A percentile compares a stretch with the other conserved stretches of the same genome.
These are phyloP conservation scores for Globisporangium iwayamae DNA, from an alignment of 352 stramenopile species.

Conservation along the genomic window DNA sequence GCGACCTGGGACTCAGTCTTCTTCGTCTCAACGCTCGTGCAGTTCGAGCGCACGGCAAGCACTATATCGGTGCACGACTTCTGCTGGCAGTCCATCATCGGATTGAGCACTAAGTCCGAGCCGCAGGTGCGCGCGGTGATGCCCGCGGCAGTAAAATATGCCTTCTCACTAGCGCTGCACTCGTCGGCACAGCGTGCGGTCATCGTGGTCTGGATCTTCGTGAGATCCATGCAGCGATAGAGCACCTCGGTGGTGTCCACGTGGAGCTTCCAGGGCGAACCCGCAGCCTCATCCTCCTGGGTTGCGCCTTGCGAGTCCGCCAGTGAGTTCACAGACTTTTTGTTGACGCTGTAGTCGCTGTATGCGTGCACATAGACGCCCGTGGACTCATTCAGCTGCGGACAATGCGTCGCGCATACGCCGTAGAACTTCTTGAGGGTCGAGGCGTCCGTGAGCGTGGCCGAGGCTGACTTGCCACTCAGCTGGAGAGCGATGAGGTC, in stretches of 20 bases:
- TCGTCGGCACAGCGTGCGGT: slow-evolving; percentile 60
- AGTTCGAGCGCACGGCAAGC: slow-evolving; percentile 34
- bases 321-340: slow-evolving; percentile 34
- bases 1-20: slow-evolving; percentile 41
- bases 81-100: slow-evolving; percentile 48
- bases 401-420: slow-evolving; percentile 46
- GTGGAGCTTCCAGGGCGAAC: slow-evolving; percentile 57
- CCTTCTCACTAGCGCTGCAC: slow-evolving; percentile 41
- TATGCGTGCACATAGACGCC: slow-evolving; percentile 62
- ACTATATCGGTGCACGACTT: slow-evolving; percentile 45
- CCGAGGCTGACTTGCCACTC: slow-evolving; percentile 8
- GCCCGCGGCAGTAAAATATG: slow-evolving; percentile 25
- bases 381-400: slow-evolving; percentile 35
- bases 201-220: slow-evolving; percentile 38
- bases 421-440: slow-evolving; percentile 43
- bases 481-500: slow-evolving; percentile 37
- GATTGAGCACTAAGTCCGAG: slow-evolving; percentile 36
- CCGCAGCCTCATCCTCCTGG: slow-evolving; percentile 49
- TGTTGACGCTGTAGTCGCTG: slow-evolving; percentile 39
- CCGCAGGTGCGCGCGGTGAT: slow-evolving; percentile 36
- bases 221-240: slow-evolving; percentile 70
- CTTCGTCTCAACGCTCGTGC: slow-evolving; percentile 47
- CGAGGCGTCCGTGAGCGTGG: slow-evolving; percentile 19
- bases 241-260: slow-evolving; percentile 64
- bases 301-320: slow-evolving; percentile 17